These are phyloP conservation scores for Ephemerocybe angulata DNA, from an alignment of 768 basidiomycete species.

Conservation along the genomic window DNA sequence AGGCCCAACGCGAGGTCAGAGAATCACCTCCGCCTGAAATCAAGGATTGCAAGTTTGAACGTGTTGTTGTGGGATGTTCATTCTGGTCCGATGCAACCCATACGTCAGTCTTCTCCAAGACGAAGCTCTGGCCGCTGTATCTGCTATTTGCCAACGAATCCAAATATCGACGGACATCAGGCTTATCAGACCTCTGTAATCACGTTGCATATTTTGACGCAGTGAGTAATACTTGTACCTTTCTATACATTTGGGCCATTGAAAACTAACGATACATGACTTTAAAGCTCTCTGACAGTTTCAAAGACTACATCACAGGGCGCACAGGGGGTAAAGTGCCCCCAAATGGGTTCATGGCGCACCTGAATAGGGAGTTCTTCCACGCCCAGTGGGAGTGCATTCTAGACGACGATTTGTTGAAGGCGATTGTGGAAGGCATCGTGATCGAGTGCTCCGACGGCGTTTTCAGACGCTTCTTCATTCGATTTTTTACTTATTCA, in stretches of 20 bases:
- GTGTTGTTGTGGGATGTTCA: slow-evolving; percentile 13
- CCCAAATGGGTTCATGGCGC: neutral
- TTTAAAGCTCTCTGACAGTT: neutral
- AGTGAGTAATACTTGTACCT: neutral
- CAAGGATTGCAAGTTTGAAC: slow-evolving; percentile 15
- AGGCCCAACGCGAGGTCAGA: slow-evolving; percentile 10
- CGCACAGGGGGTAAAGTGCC: neutral
- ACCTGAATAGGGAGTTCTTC: neutral
- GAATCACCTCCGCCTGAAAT: neutral
- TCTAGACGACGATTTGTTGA: neutral
- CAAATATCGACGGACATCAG: neutral
- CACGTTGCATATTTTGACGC: neutral
- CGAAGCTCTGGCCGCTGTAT: slow-evolving; percentile 32
- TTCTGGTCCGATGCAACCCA: slow-evolving; percentile 30
- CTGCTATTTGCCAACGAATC: slow-evolving; percentile 19
- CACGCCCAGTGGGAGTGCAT: neutral
- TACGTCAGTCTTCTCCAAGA: slow-evolving; percentile 29
- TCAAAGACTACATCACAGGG: neutral
- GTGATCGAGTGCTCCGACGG: neutral
- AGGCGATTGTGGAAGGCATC: neutral
- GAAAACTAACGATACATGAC: neutral
- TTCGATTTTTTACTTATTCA: slow-evolving; percentile 1
- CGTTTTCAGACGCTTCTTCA: neutral
- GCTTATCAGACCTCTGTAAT: neutral
- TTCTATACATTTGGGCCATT: neutral